Evolutionary conservation across 1,284 basidiomycete species (phyloP), one percentile per base, ranked within the genome.

Genomic region (Cutaneotrichosporon sp.): DNA sequence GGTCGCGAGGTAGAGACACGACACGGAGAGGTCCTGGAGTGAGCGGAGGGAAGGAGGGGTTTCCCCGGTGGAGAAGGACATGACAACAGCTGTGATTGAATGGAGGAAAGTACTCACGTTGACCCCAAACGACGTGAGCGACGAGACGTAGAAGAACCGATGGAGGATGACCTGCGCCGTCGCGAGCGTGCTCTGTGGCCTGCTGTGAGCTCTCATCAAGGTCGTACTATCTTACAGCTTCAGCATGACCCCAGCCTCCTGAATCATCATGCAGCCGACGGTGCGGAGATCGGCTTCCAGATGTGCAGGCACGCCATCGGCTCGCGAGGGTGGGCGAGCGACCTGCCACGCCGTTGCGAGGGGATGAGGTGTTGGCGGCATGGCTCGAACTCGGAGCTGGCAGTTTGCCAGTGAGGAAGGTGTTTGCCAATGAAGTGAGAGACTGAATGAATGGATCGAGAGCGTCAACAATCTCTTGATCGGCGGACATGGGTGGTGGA

Each of bases 161-260:
- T 99, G 96, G 76, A 96, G 96, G 5, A 99, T 82, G 47, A 98
- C 92, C 76, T 98, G 95, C 0, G 97, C 97, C 0, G 93, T 92
- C 5, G 96, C 93, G 72, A 97, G 91, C 8, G 94, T 94, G 50
- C 94, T 92, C 78, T 99, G 97, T 66, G 97, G 97, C 76, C 94
- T 97, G 56, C 6, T 6, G 58, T 58, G 26, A 62, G 52, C 31
- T 42, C 14, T 16, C 13, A 18, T 40, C n/a, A 14, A 13, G 16
- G 38, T 40, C 53, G 1, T 4, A 1, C 14, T 40, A 22, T n/a
- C 61, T 49, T 36, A 95, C 90, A 96, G 89, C 74, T 88, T 87
- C 63, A 98, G 84, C 57, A 98, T 85, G 53, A 95, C 85, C 32
- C 95, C 96, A 4, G 94, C 93, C 80, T 97, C 90, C 73, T 97